Evolutionary conservation across 257 asterid genomes (phyloP).

Genomic region (Solanum chiquidenum): DNA sequence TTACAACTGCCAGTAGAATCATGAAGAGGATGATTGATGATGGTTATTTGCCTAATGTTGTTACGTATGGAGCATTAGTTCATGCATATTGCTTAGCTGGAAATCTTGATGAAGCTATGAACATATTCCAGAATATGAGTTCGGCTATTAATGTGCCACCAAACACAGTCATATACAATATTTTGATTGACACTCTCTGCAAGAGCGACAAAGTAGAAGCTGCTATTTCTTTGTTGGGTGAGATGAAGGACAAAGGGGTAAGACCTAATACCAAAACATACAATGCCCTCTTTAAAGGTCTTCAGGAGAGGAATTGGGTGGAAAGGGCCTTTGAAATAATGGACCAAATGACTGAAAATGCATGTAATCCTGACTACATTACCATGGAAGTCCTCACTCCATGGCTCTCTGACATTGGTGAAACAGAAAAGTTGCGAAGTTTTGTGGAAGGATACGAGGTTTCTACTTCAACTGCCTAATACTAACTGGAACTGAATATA

Average conservation of each 20-base stretch:
- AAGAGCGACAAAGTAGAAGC: constrained; percentile 48
- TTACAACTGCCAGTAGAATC: constrained; percentile 28
- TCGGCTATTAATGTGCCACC: constrained; percentile 38
- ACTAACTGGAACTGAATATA: background rate
- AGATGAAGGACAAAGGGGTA: constrained; percentile 59
- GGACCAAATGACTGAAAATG: constrained; percentile 66
- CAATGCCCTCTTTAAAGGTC: constrained; percentile 70
- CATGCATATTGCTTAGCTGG: constrained; percentile 45
- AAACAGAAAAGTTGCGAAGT: constrained; percentile 38
- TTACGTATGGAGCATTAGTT: constrained; percentile 76
- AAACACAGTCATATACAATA: constrained; percentile 59
- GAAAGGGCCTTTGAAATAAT: constrained; percentile 58
- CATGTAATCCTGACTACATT: constrained; percentile 63
- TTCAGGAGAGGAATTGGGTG: constrained; percentile 44
- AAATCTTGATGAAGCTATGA: constrained; percentile 49
- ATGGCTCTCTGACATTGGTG: constrained; percentile 71
- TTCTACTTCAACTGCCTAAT: constrained; percentile 19
- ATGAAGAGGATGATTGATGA: constrained; percentile 43
- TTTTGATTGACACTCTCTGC: constrained; percentile 55
- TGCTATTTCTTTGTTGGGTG: constrained; percentile 52
- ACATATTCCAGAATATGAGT: constrained; percentile 39
- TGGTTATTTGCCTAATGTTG: constrained; percentile 50
- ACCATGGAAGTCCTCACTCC: constrained; percentile 71
- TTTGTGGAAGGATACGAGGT: constrained; percentile 44
- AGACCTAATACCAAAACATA: constrained; percentile 55